These are phyloP conservation scores for Candida stauntonica DNA, from an alignment of 805 yeast genomes.

Conservation along the genomic window DNA sequence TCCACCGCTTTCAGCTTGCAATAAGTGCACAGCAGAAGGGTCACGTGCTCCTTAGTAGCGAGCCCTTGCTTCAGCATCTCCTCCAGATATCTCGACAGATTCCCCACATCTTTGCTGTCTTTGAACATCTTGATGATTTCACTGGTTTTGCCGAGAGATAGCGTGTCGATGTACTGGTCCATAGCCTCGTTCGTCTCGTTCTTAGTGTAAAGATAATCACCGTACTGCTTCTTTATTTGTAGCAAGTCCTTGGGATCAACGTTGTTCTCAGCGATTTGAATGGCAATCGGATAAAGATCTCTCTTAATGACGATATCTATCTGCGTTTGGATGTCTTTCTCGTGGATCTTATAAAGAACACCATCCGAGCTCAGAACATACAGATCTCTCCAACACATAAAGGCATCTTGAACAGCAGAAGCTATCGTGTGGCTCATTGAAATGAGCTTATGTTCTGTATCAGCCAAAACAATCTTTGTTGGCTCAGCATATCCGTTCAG, in stretches of 20 bases:
- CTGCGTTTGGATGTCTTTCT: slow-evolving; percentile 62
- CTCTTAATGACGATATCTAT: slow-evolving; percentile 64
- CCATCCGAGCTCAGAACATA: slow-evolving; percentile 74
- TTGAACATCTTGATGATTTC: slow-evolving; percentile 75
- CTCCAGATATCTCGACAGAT: slow-evolving; percentile 60
- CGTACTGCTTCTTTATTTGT: slow-evolving; percentile 54
- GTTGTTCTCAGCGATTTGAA: slow-evolving; percentile 50
- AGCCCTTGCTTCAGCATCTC: slow-evolving; percentile 48
- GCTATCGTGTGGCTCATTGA: slow-evolving; percentile 69
- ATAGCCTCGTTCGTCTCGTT: slow-evolving; percentile 68
- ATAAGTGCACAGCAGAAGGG: slow-evolving; percentile 71
- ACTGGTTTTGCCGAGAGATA: slow-evolving; percentile 58
- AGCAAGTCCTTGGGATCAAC: slow-evolving; percentile 30
- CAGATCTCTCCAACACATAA: slow-evolving; percentile 52
- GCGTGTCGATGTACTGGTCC: slow-evolving; percentile 60
- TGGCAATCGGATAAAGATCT: slow-evolving; percentile 68
- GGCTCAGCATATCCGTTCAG: slow-evolving; percentile 35
- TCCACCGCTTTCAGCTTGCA: slow-evolving; percentile 66
- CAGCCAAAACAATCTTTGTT: slow-evolving; percentile 62
- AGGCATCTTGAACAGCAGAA: slow-evolving; percentile 54
- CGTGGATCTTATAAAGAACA: slow-evolving; percentile 59
- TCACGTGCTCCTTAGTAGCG: slow-evolving; percentile 77
- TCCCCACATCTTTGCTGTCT: slow-evolving; percentile 67
- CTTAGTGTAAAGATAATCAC: slow-evolving; percentile 64
- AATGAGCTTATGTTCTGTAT: slow-evolving; percentile 62